Conservation (phyloP, 2,329 filamentous ascomycete species). For the Cadophora gregata region DNA sequence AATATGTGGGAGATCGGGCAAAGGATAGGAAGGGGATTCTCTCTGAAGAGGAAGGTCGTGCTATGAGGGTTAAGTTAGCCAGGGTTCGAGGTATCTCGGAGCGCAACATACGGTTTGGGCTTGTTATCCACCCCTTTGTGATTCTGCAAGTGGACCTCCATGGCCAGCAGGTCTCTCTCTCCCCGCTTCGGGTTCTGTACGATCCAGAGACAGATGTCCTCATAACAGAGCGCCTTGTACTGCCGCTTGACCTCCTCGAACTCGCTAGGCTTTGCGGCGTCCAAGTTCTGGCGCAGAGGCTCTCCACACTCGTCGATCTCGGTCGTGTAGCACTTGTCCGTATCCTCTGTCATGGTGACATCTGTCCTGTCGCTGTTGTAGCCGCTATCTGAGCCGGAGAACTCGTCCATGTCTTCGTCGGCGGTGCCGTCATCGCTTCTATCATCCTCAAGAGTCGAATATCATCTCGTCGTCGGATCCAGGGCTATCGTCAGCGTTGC, state of each 20-base stretch:
- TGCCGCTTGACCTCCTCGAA: too few species aligned
- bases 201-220: too few species aligned
- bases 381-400: neutral
- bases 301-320: too few species aligned
- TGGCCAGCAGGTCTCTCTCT: constrained; percentile 34
- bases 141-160: constrained; percentile 34
- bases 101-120: constrained; percentile 34
- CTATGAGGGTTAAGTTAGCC: constrained; percentile 32
- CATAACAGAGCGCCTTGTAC: too few species aligned
- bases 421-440: neutral
- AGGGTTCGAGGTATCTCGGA: constrained; percentile 8
- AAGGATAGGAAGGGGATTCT: constrained; percentile 35
- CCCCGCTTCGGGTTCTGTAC: constrained; percentile 28
- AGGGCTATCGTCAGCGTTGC: constrained; percentile 19
- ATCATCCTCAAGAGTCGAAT: constrained; percentile 19
- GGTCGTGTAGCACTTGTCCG: constrained; percentile 17
- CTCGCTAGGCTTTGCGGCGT: too few species aligned
- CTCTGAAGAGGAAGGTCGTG: constrained; percentile 36
- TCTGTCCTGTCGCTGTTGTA: constrained; percentile 22
- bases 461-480: too few species aligned
- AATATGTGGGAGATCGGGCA: constrained; percentile 36
- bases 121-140: constrained; percentile 40
- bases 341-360: constrained; percentile 27
- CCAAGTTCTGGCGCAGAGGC: too few species aligned
- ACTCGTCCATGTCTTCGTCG: neutral